phyloP scores from a whole-genome alignment of 2,329 filamentous ascomycete species.

The Acephala macrosclerotiorum region DNA sequence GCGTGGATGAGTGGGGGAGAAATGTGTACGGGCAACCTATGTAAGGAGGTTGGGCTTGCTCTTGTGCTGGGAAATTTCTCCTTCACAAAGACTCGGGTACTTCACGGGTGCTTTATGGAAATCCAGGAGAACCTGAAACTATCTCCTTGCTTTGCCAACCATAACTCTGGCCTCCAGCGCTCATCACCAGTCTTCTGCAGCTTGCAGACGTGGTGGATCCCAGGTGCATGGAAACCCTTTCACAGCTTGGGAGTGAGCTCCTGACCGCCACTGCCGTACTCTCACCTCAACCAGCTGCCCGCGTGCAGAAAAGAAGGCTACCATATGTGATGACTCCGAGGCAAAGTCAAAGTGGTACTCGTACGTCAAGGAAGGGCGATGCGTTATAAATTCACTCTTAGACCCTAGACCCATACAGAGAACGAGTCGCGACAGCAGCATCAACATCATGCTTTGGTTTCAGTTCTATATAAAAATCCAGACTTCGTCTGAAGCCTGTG shows the following conservation, averaged over 20 bases:
- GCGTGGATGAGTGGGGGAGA: slow-evolving; percentile 2
- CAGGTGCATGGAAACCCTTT: slow-evolving; percentile 9
- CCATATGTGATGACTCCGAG: background rate
- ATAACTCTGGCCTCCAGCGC: background rate
- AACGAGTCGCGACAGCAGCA: background rate
- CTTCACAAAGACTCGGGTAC: slow-evolving; percentile 13
- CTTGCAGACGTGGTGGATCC: slow-evolving; percentile 24
- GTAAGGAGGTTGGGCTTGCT: slow-evolving; percentile 4
- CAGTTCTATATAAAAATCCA: slow-evolving; percentile 9
- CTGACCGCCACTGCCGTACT: slow-evolving; percentile 27
- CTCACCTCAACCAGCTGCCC: slow-evolving; percentile 7
- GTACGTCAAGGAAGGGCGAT: background rate
- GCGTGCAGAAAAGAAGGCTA: slow-evolving; percentile 8
- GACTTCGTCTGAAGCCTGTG: slow-evolving; percentile 16
- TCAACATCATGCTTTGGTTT: slow-evolving; percentile 10
- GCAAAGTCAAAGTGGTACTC: background rate
- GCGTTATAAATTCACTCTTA: background rate
- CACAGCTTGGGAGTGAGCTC: slow-evolving; percentile 12
- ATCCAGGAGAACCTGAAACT: slow-evolving; percentile 18
- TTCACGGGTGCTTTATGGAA: slow-evolving; percentile 25
- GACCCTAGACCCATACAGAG: background rate
- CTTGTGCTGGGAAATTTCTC: slow-evolving; percentile 19
- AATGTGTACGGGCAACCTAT: slow-evolving; percentile 3
- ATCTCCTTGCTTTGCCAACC: slow-evolving; percentile 25
- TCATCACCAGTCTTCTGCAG: slow-evolving; percentile 20